A percentile compares a stretch with the other conserved stretches of the same genome.
Evolutionary conservation across 108 stramenopile genomes (phyloP).

Genomic region (Ochromonas danica): DNA sequence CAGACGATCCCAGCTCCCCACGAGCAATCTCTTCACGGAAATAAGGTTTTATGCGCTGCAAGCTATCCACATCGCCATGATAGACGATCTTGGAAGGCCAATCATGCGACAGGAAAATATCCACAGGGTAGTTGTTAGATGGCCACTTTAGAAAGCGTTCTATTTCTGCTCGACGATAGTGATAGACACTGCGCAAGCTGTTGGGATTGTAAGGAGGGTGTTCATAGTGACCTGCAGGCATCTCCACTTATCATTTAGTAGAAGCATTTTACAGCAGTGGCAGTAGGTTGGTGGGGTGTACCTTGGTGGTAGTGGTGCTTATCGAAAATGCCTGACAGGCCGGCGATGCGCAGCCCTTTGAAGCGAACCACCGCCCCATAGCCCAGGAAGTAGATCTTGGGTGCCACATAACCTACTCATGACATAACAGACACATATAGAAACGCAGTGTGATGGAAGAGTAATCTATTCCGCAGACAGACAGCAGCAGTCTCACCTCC

Average conservation of each 20-base stretch:
- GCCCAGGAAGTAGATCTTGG: slow-evolving; percentile 95
- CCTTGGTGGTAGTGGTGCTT: slow-evolving; percentile 64
- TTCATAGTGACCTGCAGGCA: slow-evolving; percentile 65
- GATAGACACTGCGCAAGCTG: slow-evolving; percentile 81
- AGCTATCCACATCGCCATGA: slow-evolving; percentile 67
- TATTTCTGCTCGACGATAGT: slow-evolving; percentile 79
- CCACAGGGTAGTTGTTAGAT: slow-evolving; percentile 47
- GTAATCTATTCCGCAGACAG: too few species aligned
- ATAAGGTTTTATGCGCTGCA: slow-evolving; percentile 71
- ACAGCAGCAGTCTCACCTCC: too few species aligned
- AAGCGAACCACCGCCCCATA: slow-evolving; percentile 79
- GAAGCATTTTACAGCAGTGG: too few species aligned
- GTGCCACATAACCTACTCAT: slow-evolving; percentile 99
- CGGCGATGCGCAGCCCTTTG: slow-evolving; percentile 85
- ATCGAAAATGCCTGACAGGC: slow-evolving; percentile 93
- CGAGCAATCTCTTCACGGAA: slow-evolving; percentile 75
- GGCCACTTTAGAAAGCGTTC: slow-evolving; percentile 65
- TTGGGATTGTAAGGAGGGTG: slow-evolving; percentile 71
- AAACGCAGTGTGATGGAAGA: too few species aligned
- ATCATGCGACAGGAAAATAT: slow-evolving; percentile 87
- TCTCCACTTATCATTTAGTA: too few species aligned
- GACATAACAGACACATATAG: too few species aligned
- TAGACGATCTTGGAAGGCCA: slow-evolving; percentile 91
- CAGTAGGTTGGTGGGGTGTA: too few species aligned
- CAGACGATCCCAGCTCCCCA: slow-evolving; percentile 83